A percentile compares a stretch with the other conserved stretches of the same genome.
phyloP scores from a whole-genome alignment of 1,284 basidiomycete genomes.

The Rhodotorula glutinis region DNA sequence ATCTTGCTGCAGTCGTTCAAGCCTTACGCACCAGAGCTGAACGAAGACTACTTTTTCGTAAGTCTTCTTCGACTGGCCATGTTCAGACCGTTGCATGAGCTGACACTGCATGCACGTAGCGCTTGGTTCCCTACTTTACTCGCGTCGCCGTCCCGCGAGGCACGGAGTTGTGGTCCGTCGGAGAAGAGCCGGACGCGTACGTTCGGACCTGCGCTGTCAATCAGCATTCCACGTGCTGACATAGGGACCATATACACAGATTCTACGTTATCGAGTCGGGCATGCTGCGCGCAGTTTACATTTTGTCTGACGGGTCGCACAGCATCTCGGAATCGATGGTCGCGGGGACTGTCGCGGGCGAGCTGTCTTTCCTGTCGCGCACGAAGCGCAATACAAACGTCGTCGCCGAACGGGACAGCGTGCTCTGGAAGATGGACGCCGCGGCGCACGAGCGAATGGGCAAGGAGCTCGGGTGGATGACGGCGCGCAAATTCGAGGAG shows the following conservation, averaged over 20 bases:
- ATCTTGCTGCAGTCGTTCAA: constrained; percentile 54
- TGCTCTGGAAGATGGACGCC: constrained; percentile 72
- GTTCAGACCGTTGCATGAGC: background rate
- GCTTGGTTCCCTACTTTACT: constrained; percentile 68
- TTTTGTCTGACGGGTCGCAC: constrained; percentile 63
- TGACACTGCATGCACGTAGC: constrained; percentile 28
- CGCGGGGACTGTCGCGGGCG: constrained; percentile 83
- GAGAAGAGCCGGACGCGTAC: constrained; percentile 67
- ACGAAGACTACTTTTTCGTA: constrained; percentile 42
- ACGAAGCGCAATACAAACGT: constrained; percentile 79
- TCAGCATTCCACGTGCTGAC: background rate
- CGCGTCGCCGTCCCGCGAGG: constrained; percentile 61
- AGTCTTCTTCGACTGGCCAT: background rate
- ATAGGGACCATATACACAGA: background rate
- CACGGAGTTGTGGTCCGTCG: constrained; percentile 69
- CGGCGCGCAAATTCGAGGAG: constrained; percentile 36
- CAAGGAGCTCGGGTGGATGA: constrained; percentile 35
- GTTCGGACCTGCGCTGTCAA: background rate
- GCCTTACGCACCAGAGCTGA: constrained; percentile 51
- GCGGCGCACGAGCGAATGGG: constrained; percentile 59
- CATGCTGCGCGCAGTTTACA: constrained; percentile 62
- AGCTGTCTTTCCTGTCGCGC: constrained; percentile 74
- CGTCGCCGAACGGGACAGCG: constrained; percentile 69
- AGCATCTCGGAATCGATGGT: constrained; percentile 70
- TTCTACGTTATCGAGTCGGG: constrained; percentile 79